These are phyloP conservation scores for Paramyrothecium roridum DNA, from an alignment of 2,329 filamentous ascomycete genomes.

Conservation along the genomic window DNA sequence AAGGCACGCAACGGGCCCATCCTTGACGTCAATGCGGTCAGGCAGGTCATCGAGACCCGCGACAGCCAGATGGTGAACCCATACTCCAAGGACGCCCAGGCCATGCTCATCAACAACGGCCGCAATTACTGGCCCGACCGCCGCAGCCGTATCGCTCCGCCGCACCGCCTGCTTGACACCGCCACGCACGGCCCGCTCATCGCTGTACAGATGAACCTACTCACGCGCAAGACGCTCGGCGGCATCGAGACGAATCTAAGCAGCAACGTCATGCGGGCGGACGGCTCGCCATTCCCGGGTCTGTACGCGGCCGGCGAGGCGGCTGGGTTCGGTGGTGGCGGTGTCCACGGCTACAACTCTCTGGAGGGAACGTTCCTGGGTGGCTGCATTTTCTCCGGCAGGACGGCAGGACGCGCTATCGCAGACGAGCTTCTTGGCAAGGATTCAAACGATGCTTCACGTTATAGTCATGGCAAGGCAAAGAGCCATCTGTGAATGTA, in stretches of 20 bases:
- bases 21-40: slow-evolving; percentile 42
- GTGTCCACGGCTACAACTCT: slow-evolving; percentile 60
- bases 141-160: slow-evolving; percentile 46
- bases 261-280: slow-evolving; percentile 52
- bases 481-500: too few species aligned
- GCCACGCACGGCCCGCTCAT: slow-evolving; percentile 55
- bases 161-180: slow-evolving; percentile 49
- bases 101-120: slow-evolving; percentile 58
- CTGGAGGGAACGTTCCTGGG: slow-evolving; percentile 62
- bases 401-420: slow-evolving; percentile 53
- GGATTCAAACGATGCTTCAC: not conserved
- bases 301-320: slow-evolving; percentile 59
- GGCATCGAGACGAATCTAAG: slow-evolving; percentile 57
- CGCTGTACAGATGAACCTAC: slow-evolving; percentile 56
- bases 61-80: slow-evolving; percentile 54
- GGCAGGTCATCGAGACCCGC: slow-evolving; percentile 46
- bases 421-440: slow-evolving; percentile 38
- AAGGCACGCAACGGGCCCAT: slow-evolving; percentile 39
- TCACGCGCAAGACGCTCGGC: slow-evolving; percentile 60
- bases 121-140: slow-evolving; percentile 54
- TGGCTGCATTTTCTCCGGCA: slow-evolving; percentile 60
- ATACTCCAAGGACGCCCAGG: slow-evolving; percentile 59
- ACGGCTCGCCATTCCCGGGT: slow-evolving; percentile 45
- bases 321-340: slow-evolving; percentile 59
- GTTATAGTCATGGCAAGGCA: too few species aligned